These are phyloP conservation scores for Graphilbum fragrans DNA, from an alignment of 2,329 filamentous ascomycete species.

Conservation along the genomic window DNA sequence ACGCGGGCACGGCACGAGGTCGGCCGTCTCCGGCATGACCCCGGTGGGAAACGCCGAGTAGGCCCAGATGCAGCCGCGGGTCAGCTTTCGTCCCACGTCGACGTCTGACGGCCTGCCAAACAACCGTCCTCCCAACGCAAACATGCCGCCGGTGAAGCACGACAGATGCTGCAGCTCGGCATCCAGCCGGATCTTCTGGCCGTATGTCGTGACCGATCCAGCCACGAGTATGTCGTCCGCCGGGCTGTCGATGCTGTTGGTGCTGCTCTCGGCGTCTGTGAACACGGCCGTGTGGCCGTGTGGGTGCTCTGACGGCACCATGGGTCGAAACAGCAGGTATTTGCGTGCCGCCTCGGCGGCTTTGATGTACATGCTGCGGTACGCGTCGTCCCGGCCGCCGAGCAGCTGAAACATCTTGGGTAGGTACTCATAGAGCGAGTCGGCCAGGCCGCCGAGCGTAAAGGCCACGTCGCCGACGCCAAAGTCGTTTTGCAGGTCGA, in stretches of 20 bases:
- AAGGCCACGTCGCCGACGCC: constrained; percentile 28
- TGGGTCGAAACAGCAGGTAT: constrained; percentile 58
- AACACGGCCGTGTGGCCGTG: too few species aligned
- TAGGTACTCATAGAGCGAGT: constrained; percentile 48
- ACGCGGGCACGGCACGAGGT: constrained; percentile 30
- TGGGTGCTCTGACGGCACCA: constrained; percentile 36
- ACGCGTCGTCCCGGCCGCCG: constrained; percentile 47
- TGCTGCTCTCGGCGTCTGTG: too few species aligned
- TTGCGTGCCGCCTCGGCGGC: constrained; percentile 47
- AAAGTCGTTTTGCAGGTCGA: constrained; percentile 40
- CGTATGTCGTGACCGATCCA: constrained; percentile 22
- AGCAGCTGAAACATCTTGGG: constrained; percentile 53
- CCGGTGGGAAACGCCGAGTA: constrained; percentile 41
- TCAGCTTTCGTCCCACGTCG: constrained; percentile 31
- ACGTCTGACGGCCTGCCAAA: constrained; percentile 33
- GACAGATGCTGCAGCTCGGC: constrained; percentile 28
- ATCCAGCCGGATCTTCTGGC: constrained; percentile 12
- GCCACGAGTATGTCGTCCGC: constrained; percentile 50
- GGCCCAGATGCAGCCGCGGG: constrained; percentile 45
- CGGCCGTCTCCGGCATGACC: constrained; percentile 46
- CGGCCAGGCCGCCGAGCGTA: constrained; percentile 39
- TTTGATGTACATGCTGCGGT: constrained; percentile 50
- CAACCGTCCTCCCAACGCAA: constrained; percentile 29
- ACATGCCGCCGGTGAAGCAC: constrained; percentile 38
- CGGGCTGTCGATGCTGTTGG: constrained; percentile 19